Percentiles rank a stretch among this genome's conserved stretches.
These are phyloP conservation scores for Rhodotorula sp. DNA, from an alignment of 1,284 basidiomycete genomes.

Conservation along the genomic window DNA sequence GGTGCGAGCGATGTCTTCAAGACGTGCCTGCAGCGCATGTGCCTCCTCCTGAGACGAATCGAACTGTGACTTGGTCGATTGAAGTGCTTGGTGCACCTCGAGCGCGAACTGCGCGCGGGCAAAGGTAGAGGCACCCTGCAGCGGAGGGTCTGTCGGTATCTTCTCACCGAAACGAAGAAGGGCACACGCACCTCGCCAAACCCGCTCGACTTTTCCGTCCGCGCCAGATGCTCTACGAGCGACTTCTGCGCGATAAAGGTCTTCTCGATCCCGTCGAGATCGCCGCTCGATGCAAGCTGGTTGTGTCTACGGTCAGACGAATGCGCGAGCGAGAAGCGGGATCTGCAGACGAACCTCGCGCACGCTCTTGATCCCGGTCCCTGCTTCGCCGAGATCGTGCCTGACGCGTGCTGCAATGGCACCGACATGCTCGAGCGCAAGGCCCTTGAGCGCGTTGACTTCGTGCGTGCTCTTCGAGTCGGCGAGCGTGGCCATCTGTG, in stretches of 20 bases:
- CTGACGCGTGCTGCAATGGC: conserved; percentile 82
- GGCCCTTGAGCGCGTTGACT: conserved; percentile 75
- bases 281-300: conserved; percentile 63
- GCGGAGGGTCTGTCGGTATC: not conserved
- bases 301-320: not conserved
- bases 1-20: conserved; percentile 7
- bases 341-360: conserved; percentile 62
- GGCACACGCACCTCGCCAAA: conserved; percentile 10
- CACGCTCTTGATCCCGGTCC: conserved; percentile 52
- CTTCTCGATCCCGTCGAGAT: conserved; percentile 60
- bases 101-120: conserved; percentile 70
- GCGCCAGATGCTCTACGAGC: conserved; percentile 52
- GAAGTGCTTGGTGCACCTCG: conserved; percentile 65
- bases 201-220: not conserved
- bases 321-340: not conserved
- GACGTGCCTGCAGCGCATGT: not conserved
- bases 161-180: too few species aligned
- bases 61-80: not conserved
- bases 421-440: conserved; percentile 90
- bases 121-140: conserved; percentile 72
- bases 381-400: conserved; percentile 41
- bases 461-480: conserved; percentile 75
- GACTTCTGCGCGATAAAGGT: conserved; percentile 65
- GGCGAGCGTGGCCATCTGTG: conserved; percentile 71
- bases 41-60: not conserved